Evolutionary conservation across 2,329 filamentous ascomycete genomes (phyloP).

Genomic region (Beauveria pseudobassiana): DNA sequence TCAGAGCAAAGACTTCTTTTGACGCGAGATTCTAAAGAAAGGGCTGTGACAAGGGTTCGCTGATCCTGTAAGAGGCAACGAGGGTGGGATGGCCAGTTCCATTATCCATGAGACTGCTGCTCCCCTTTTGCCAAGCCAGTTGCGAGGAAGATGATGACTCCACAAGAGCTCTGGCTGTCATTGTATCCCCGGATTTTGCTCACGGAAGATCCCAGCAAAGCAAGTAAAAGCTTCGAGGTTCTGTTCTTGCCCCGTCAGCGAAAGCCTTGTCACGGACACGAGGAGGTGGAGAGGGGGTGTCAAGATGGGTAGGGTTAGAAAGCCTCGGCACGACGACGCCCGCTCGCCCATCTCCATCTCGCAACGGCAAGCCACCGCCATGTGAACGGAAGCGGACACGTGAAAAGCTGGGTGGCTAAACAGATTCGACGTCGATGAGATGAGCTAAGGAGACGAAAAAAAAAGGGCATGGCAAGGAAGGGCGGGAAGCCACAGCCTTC

Average conservation of each 20-base stretch:
- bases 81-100: too few relatives aligned
- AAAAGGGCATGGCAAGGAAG: background rate
- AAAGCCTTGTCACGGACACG: background rate
- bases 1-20: background rate
- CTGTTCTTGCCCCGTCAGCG: background rate
- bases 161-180: background rate
- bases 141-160: background rate
- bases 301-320: slow-evolving; percentile 3
- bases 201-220: too few relatives aligned
- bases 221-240: too few relatives aligned
- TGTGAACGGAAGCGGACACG: background rate
- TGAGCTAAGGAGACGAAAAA: background rate
- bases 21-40: too few relatives aligned
- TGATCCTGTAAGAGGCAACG: background rate
- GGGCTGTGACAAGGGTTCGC: background rate
- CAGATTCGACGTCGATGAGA: background rate
- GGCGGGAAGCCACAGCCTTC: background rate
- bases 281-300: background rate
- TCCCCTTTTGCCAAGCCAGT: background rate
- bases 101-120: too few relatives aligned
- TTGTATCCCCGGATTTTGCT: background rate
- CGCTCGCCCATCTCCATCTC: background rate
- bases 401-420: background rate
- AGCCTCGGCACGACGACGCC: slow-evolving; percentile 4
- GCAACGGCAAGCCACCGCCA: background rate